These are phyloP conservation scores for Moesziomyces antarcticus DNA, from an alignment of 1,284 basidiomycete genomes.

Conservation along the genomic window DNA sequence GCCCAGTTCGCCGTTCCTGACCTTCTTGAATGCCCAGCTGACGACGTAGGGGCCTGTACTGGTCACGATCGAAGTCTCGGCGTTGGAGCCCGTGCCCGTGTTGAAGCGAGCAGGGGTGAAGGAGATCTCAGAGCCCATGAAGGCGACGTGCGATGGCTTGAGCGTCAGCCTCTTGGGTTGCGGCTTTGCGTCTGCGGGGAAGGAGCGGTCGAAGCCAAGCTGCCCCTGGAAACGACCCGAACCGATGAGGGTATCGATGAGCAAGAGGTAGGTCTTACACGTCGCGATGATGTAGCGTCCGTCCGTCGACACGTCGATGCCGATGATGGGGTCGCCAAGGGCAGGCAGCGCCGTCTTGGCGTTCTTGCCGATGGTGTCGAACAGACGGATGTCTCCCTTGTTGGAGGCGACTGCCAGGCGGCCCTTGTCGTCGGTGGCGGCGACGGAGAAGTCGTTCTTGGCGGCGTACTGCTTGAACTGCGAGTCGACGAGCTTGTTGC, in stretches of 20 bases:
- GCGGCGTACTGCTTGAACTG: conserved; percentile 95
- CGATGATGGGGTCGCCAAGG: conserved; percentile 92
- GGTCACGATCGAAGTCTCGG: conserved; percentile 95
- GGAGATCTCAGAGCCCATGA: conserved; percentile 87
- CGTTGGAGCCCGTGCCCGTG: conserved; percentile 79
- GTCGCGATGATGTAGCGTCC: conserved; percentile 97
- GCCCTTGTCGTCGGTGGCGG: conserved; percentile 86
- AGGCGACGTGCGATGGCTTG: conserved; percentile 90
- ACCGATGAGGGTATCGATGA: conserved; percentile 95
- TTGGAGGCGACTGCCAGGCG: conserved; percentile 92
- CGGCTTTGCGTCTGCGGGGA: conserved; percentile 94
- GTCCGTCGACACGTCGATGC: conserved; percentile 92
- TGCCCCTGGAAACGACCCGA: conserved; percentile 87
- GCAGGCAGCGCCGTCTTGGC: conserved; percentile 98
- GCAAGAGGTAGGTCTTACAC: conserved; percentile 90
- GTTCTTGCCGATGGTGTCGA: conserved; percentile 96
- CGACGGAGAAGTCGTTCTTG: conserved; percentile 95
- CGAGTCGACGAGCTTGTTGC: conserved; percentile 90
- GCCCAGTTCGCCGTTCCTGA: conserved; percentile 89
- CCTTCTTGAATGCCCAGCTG: conserved; percentile 85
- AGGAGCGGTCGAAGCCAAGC: conserved; percentile 91
- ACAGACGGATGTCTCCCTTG: conserved; percentile 96
- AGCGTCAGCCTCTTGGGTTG: conserved; percentile 89
- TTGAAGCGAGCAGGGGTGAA: conserved; percentile 98
- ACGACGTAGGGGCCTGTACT: conserved; percentile 94